These are phyloP conservation scores for Diaporthe velutina DNA, from an alignment of 2,329 filamentous ascomycete species.

Conservation along the genomic window DNA sequence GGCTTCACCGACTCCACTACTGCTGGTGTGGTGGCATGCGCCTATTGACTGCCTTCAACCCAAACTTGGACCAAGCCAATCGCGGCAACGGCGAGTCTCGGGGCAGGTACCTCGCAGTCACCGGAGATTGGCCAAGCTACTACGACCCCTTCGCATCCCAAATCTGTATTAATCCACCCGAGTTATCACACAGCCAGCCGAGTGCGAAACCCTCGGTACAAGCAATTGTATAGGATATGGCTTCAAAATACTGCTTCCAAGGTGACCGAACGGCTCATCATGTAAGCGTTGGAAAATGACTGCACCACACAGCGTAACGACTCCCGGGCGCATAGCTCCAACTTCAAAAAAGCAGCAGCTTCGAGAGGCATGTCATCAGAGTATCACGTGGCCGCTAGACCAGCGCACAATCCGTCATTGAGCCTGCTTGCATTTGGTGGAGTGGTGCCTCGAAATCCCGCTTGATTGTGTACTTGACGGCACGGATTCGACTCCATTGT, in stretches of 20 bases:
- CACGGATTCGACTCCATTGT: not conserved
- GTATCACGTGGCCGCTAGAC: slow-evolving; percentile 10
- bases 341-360: not conserved
- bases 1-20: not conserved
- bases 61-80: slow-evolving; percentile 8
- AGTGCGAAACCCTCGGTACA: not conserved
- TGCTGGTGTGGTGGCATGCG: slow-evolving; percentile 25
- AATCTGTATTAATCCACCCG: not conserved
- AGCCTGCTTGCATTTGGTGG: not conserved
- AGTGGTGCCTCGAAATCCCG: not conserved
- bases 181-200: not conserved
- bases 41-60: slow-evolving; percentile 9
- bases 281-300: not conserved
- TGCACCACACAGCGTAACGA: slow-evolving; percentile 18
- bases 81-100: slow-evolving; percentile 13
- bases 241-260: not conserved
- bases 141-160: not conserved
- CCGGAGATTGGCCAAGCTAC: slow-evolving; percentile 12
- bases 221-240: slow-evolving; percentile 1
- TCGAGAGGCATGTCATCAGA: not conserved
- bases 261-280: not conserved
- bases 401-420: slow-evolving; percentile 1
- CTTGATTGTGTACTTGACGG: not conserved
- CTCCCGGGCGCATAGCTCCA: slow-evolving; percentile 11
- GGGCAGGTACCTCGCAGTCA: slow-evolving; percentile 6